Percentiles rank a stretch among this genome's conserved stretches.
Conservation (phyloP, 768 basidiomycete species). For the Chalciporus chontae region DNA sequence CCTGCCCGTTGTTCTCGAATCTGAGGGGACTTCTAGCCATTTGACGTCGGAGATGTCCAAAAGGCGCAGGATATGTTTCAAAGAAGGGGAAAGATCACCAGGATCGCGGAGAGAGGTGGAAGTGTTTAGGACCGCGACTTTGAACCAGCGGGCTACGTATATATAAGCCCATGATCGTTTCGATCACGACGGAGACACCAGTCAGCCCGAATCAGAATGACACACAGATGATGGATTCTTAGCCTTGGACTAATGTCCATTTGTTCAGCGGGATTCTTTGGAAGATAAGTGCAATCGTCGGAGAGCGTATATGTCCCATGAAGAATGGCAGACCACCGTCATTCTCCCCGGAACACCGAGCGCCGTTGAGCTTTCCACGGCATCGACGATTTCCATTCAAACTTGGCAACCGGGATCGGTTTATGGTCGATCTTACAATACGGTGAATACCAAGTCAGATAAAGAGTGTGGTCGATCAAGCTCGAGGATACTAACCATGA, state of each 20-base stretch:
- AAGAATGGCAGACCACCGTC: not conserved
- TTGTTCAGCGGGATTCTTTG: not conserved
- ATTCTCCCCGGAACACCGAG: not conserved
- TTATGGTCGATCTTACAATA: too few species aligned
- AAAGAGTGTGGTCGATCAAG: too few species aligned
- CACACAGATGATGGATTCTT: not conserved
- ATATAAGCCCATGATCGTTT: conserved; percentile 15
- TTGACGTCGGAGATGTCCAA: not conserved
- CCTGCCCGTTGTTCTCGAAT: conserved; percentile 12
- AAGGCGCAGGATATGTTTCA: not conserved
- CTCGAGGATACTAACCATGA: too few species aligned
- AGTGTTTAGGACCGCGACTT: not conserved
- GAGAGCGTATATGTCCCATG: not conserved
- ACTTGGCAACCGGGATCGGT: too few species aligned
- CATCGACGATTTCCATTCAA: not conserved
- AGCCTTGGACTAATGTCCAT: not conserved
- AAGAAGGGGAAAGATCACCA: conserved; percentile 15
- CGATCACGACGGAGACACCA: conserved; percentile 15
- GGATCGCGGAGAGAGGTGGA: conserved; percentile 8
- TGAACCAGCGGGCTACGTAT: not conserved
- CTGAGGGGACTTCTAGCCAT: conserved; percentile 18
- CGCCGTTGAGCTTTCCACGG: not conserved
- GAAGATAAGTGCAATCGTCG: not conserved
- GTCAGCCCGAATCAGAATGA: conserved; percentile 1
- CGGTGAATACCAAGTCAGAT: too few species aligned